Evolutionary conservation across 331 rosid genomes (phyloP).

Genomic region (Quercus tomentella): DNA sequence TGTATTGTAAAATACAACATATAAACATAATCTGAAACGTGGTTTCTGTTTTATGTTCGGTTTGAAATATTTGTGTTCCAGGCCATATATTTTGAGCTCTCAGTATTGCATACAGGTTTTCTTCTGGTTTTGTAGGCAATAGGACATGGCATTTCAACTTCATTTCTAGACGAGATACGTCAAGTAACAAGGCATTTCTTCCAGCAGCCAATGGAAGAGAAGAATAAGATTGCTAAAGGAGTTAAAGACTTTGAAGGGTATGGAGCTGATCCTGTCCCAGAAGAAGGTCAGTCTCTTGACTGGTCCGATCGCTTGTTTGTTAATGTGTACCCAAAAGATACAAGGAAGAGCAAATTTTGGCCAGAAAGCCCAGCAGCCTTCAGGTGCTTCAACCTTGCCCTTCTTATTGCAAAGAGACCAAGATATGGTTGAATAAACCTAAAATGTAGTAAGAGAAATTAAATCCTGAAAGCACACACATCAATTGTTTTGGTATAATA

Average conservation of each 20-base stretch:
- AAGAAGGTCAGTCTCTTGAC: constrained; percentile 3
- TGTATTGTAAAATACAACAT: neutral
- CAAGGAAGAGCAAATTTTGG: neutral
- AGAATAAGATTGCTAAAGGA: neutral
- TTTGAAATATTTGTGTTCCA: neutral
- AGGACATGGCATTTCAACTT: neutral
- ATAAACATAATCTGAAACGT: neutral
- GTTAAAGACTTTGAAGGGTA: neutral
- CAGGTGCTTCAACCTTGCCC: neutral
- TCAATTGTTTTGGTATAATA: neutral
- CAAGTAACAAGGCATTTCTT: neutral
- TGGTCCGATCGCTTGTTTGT: neutral
- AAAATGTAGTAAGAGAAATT: neutral
- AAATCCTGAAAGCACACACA: neutral
- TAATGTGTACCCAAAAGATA: neutral
- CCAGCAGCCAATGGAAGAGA: neutral
- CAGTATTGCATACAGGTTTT: neutral
- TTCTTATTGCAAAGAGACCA: neutral
- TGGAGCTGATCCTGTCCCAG: constrained; percentile 3
- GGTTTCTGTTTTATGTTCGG: neutral
- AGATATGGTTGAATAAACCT: neutral
- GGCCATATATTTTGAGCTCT: neutral
- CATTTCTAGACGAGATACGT: neutral
- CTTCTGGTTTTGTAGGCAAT: neutral
- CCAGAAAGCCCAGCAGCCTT: neutral